Conservation (phyloP, 1,284 basidiomycete genomes). For the Rhizoctonia solani region DNA sequence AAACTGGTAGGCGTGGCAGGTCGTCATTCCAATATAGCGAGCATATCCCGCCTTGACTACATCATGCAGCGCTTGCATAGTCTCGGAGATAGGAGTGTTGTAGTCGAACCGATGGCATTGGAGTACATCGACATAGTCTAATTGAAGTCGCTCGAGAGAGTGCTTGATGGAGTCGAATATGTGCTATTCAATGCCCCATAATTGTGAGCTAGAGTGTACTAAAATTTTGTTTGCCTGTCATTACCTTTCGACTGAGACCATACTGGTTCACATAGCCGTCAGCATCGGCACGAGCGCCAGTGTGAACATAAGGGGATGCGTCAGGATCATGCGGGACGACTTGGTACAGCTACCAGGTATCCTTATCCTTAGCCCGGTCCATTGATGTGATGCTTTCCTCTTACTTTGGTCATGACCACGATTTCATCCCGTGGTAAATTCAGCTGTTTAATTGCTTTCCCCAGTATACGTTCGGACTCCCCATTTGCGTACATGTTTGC, state of each 20-base stretch:
- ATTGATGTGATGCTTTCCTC: slow-evolving; percentile 25
- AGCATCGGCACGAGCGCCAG: slow-evolving; percentile 46
- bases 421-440: slow-evolving; percentile 37
- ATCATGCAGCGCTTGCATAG: slow-evolving; percentile 53
- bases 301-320: no score
- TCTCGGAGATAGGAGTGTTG: slow-evolving; percentile 46
- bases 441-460: slow-evolving; percentile 42
- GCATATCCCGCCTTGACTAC: slow-evolving; percentile 49
- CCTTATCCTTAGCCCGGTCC: neutral
- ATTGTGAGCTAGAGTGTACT: slow-evolving; percentile 40
- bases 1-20: slow-evolving; percentile 39
- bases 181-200: slow-evolving; percentile 34
- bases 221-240: slow-evolving; percentile 19
- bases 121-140: slow-evolving; percentile 42
- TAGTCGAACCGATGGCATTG: slow-evolving; percentile 38
- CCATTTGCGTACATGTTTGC: slow-evolving; percentile 46
- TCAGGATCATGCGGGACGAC: slow-evolving; percentile 3
- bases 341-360: neutral
- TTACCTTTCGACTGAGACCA: no score
- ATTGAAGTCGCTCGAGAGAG: slow-evolving; percentile 37
- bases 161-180: slow-evolving; percentile 39
- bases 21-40: slow-evolving; percentile 51
- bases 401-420: slow-evolving; percentile 41
- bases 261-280: slow-evolving; percentile 46
- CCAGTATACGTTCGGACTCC: slow-evolving; percentile 40